These are phyloP conservation scores for Candida sanyaensis DNA, from an alignment of 1,139 yeast genomes.

Conservation along the genomic window DNA sequence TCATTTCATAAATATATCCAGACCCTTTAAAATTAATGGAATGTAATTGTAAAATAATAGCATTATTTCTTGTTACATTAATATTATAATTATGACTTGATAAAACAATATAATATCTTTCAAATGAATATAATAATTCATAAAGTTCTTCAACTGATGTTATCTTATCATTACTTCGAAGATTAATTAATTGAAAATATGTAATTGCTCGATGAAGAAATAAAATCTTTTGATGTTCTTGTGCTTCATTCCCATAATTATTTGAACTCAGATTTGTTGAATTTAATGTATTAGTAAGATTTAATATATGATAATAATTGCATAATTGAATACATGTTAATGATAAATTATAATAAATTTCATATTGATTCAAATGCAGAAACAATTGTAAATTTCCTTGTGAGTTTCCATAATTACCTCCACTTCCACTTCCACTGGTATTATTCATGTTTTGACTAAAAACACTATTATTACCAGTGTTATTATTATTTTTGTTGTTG, in stretches of 20 bases:
- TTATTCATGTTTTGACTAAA: constrained; percentile 5
- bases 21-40: constrained; percentile 4
- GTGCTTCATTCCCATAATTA: constrained; percentile 19
- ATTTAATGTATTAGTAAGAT: constrained; percentile 19
- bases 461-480: constrained; percentile 10
- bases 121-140: constrained; percentile 34
- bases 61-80: constrained; percentile 22
- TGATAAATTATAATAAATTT: constrained; percentile 37
- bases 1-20: constrained; percentile 15
- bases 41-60: constrained; percentile 15
- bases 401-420: not conserved
- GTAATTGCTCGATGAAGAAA: constrained; percentile 38
- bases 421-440: not conserved
- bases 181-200: constrained; percentile 36
- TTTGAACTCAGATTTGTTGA: constrained; percentile 6
- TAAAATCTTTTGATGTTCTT: constrained; percentile 37
- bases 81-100: constrained; percentile 29
- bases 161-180: constrained; percentile 22
- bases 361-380: constrained; percentile 24
- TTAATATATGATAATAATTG: constrained; percentile 36
- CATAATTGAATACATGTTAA: constrained; percentile 34
- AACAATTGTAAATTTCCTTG: constrained; percentile 3
- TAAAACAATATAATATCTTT: constrained; percentile 33
- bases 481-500: too few relatives aligned
- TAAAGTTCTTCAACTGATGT: constrained; percentile 37